Conservation (phyloP, 1,284 basidiomycete species). For the Microbotryomycetes sp. region DNA sequence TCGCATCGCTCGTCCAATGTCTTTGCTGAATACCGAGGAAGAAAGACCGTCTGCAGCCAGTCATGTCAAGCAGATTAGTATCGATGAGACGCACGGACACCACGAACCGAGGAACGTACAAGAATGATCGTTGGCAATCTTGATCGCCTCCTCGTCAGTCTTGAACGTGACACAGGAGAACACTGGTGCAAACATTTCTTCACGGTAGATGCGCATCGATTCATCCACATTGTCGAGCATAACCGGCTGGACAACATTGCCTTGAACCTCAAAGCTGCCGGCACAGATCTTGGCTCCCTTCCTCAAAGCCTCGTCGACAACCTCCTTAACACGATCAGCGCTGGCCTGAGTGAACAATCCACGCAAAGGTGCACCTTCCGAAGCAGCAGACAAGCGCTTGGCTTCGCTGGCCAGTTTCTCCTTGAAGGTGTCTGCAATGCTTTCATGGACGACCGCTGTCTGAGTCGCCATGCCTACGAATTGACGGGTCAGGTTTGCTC, state of each 20-base stretch:
- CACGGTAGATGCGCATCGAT: slow-evolving; percentile 40
- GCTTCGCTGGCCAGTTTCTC: neutral
- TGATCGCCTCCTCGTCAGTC: slow-evolving; percentile 35
- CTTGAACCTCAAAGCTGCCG: slow-evolving; percentile 47
- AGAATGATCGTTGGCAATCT: slow-evolving; percentile 38
- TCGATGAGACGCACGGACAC: neutral
- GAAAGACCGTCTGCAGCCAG: slow-evolving; percentile 53
- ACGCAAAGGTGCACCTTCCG: slow-evolving; percentile 22
- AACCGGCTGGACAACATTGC: slow-evolving; percentile 52
- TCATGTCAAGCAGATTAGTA: no score
- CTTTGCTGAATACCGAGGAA: slow-evolving; percentile 52
- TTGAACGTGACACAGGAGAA: slow-evolving; percentile 36
- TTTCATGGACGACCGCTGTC: slow-evolving; percentile 33
- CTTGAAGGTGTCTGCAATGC: slow-evolving; percentile 32
- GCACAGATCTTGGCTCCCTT: slow-evolving; percentile 53
- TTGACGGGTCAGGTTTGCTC: no score
- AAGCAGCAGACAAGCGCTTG: slow-evolving; percentile 12
- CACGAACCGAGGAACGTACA: slow-evolving; percentile 1
- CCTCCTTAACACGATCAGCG: slow-evolving; percentile 50
- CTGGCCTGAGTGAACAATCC: slow-evolving; percentile 51
- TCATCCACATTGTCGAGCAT: slow-evolving; percentile 50
- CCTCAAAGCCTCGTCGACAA: slow-evolving; percentile 52
- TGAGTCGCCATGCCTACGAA: slow-evolving; percentile 24
- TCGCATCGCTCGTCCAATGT: slow-evolving; percentile 48
- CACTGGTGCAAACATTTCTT: slow-evolving; percentile 59